These are phyloP conservation scores for Alternaria sp. DNA, from an alignment of 2,329 filamentous ascomycete genomes.

Conservation along the genomic window DNA sequence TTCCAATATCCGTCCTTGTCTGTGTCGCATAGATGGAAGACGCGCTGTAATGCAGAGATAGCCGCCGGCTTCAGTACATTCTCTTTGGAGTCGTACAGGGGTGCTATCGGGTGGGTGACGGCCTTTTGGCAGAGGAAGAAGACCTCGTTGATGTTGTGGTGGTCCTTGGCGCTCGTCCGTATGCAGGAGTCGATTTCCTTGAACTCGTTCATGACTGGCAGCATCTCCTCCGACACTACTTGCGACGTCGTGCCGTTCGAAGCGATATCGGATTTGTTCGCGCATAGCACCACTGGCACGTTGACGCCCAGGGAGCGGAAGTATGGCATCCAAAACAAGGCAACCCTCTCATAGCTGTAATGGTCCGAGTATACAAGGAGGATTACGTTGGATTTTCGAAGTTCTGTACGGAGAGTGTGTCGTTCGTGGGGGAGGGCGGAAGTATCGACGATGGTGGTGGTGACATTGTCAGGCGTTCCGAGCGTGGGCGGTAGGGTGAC, in stretches of 20 bases:
- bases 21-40: constrained; percentile 96
- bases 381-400: constrained; percentile 96
- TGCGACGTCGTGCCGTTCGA: constrained; percentile 79
- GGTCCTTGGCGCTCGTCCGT: constrained; percentile 87
- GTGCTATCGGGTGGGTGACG: constrained; percentile 95
- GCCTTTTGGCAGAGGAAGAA: constrained; percentile 99
- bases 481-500: constrained; percentile 94
- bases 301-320: constrained; percentile 98
- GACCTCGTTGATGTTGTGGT: constrained; percentile 90
- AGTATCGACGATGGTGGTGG: constrained; percentile 96
- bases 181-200: constrained; percentile 99
- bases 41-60: constrained; percentile 82
- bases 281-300: constrained; percentile 93
- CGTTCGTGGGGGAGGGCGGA: constrained; percentile 94
- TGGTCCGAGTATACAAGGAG: constrained; percentile 97
- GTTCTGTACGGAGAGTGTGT: constrained; percentile 87
- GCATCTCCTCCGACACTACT: constrained; percentile 95
- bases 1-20: constrained; percentile 94
- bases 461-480: constrained; percentile 94
- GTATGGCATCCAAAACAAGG: constrained; percentile 98
- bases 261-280: constrained; percentile 94
- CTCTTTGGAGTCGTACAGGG: constrained; percentile 96
- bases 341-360: constrained; percentile 97
- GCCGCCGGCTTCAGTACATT: constrained; percentile 84
- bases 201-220: constrained; percentile 98